A percentile compares a stretch with the other conserved stretches of the same genome.
phyloP scores from a whole-genome alignment of 441 rosid genomes.

The Manihot esculenta region DNA sequence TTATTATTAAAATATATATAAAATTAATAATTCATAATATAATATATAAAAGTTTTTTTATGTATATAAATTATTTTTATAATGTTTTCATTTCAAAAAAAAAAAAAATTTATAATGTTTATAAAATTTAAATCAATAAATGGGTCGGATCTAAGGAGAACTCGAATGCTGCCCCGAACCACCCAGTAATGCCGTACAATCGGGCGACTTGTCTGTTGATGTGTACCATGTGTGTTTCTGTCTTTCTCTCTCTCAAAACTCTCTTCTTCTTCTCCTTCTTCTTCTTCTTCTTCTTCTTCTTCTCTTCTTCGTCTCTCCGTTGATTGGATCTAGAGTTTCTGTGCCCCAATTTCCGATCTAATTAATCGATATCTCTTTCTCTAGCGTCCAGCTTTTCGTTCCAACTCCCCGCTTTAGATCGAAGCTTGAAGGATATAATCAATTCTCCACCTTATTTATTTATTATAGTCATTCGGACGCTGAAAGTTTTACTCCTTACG shows the following conservation, averaged over 20 bases:
- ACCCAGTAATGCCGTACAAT: not conserved
- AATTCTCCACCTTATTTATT: not conserved
- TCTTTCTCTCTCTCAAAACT: not conserved
- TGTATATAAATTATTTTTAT: no score
- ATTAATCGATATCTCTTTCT: not conserved
- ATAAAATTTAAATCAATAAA: not conserved
- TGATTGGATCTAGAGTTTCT: slow-evolving; percentile 9
- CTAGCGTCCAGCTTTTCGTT: no score
- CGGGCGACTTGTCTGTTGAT: not conserved
- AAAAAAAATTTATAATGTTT: no score
- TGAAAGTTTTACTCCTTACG: not conserved
- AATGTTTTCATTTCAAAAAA: no score
- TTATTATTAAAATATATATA: no score
- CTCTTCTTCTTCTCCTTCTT: not conserved
- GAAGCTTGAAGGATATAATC: not conserved
- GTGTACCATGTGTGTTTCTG: not conserved
- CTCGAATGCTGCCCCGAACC: not conserved
- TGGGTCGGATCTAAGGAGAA: slow-evolving; percentile 11
- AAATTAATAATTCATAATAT: no score
- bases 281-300: not conserved
- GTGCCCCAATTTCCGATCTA: not conserved
- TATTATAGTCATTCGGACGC: not conserved
- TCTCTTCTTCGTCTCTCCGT: not conserved
- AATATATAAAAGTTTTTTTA: no score
- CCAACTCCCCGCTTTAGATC: not conserved